Percentiles rank a stretch among this genome's conserved stretches.
Evolutionary conservation across 2,329 filamentous ascomycete genomes (phyloP).

Genomic region (Phyllosticta citribraziliensis): DNA sequence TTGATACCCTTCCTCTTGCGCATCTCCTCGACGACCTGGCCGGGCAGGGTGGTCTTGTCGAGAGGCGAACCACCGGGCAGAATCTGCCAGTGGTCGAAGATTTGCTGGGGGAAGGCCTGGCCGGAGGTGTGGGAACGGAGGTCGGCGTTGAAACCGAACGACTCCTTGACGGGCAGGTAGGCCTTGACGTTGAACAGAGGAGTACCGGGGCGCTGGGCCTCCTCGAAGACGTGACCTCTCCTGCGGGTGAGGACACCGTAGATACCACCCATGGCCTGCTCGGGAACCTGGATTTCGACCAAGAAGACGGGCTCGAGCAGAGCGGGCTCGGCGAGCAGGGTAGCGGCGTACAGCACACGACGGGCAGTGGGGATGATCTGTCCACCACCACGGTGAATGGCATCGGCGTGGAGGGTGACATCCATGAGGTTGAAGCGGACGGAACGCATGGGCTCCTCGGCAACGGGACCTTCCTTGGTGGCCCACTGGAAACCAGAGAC

Average conservation of each 20-base stretch:
- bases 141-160: conserved; percentile 98
- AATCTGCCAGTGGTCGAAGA: conserved; percentile 98
- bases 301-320: conserved; percentile 97
- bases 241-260: conserved; percentile 97
- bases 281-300: conserved; percentile 98
- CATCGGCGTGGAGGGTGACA: conserved; percentile 98
- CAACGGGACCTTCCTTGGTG: conserved; percentile 90
- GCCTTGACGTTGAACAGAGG: conserved; percentile 99
- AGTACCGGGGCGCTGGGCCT: conserved; percentile 97
- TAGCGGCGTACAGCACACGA: conserved; percentile 91
- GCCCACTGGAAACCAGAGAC: conserved; percentile 99
- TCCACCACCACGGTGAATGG: conserved; percentile 98
- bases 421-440: conserved; percentile 98
- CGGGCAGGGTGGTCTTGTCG: conserved; percentile 72
- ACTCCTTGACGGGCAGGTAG: conserved; percentile 93
- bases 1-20: conserved; percentile 99
- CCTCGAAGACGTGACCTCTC: conserved; percentile 97
- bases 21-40: conserved; percentile 75
- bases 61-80: conserved; percentile 89
- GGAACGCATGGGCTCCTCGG: conserved; percentile 95
- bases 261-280: conserved; percentile 98
- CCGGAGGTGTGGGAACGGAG: conserved; percentile 87
- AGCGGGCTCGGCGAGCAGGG: conserved; percentile 82
- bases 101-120: conserved; percentile 97
- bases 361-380: conserved; percentile 97